Evolutionary conservation across 768 basidiomycete genomes (phyloP).

Genomic region (Agaricus blazei): DNA sequence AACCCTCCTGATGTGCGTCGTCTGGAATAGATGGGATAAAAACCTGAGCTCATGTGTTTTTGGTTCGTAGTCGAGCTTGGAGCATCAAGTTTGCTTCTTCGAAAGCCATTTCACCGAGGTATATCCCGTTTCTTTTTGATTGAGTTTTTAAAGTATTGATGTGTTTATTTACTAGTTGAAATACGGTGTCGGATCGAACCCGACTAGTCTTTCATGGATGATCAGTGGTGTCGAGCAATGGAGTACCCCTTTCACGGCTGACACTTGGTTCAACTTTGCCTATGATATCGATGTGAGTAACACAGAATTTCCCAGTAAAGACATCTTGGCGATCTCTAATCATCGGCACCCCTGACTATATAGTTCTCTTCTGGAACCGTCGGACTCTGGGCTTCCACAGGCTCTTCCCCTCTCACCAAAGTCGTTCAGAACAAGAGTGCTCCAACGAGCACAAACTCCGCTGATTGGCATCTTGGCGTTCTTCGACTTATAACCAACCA

Average conservation of each 20-base stretch:
- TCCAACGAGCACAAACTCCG: constrained; percentile 52
- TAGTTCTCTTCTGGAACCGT: constrained; percentile 50
- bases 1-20: constrained; percentile 47
- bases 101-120: constrained; percentile 63
- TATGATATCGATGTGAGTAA: constrained; percentile 55
- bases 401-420: constrained; percentile 39
- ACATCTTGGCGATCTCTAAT: not conserved
- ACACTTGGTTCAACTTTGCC: constrained; percentile 61
- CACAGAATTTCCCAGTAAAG: not conserved
- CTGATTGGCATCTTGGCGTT: constrained; percentile 58
- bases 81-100: constrained; percentile 61
- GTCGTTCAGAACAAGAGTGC: constrained; percentile 44
- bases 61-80: constrained; percentile 36
- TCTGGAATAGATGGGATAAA: not conserved
- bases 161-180: constrained; percentile 34
- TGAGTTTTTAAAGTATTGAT: not conserved
- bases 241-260: constrained; percentile 44
- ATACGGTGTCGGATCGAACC: constrained; percentile 47
- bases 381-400: constrained; percentile 55
- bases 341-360: not conserved
- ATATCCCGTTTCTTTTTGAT: not conserved
- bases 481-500: constrained; percentile 47
- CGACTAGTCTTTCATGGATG: constrained; percentile 50
- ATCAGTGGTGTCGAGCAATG: constrained; percentile 40
- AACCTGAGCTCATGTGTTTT: not conserved